These are phyloP conservation scores for Fusarium solani-melongenae DNA, from an alignment of 2,329 filamentous ascomycete genomes.

Conservation along the genomic window DNA sequence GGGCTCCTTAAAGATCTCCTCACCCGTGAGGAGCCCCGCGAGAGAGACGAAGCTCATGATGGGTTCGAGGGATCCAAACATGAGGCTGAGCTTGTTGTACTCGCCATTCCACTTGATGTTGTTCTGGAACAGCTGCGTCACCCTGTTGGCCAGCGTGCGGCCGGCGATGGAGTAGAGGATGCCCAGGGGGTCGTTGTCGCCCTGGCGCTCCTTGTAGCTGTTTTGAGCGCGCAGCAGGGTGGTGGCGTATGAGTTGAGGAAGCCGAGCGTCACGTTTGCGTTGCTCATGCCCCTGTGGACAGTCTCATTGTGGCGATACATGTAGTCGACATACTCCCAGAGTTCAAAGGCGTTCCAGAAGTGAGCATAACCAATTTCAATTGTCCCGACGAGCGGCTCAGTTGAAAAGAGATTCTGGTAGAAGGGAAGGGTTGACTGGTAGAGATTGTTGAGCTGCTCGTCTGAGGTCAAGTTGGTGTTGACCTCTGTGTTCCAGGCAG, in stretches of 20 bases:
- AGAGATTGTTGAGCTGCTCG: slow-evolving; percentile 36
- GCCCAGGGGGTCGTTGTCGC: slow-evolving; percentile 48
- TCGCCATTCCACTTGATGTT: slow-evolving; percentile 54
- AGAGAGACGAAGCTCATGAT: slow-evolving; percentile 67
- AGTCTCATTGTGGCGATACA: slow-evolving; percentile 62
- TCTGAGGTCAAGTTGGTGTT: slow-evolving; percentile 41
- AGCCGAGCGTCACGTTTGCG: slow-evolving; percentile 49
- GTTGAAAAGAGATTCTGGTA: slow-evolving; percentile 57
- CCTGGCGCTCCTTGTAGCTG: slow-evolving; percentile 64
- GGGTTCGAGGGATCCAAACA: slow-evolving; percentile 66
- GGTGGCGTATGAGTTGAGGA: slow-evolving; percentile 72
- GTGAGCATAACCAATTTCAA: slow-evolving; percentile 50
- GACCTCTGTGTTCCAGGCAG: slow-evolving; percentile 49
- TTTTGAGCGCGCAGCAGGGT: slow-evolving; percentile 70
- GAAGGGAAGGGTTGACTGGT: slow-evolving; percentile 48
- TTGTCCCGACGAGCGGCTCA: slow-evolving; percentile 50
- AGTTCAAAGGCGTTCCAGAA: slow-evolving; percentile 63
- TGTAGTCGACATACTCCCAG: slow-evolving; percentile 67
- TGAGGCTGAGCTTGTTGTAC: slow-evolving; percentile 60
- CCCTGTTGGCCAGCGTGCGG: slow-evolving; percentile 60
- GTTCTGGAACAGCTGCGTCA: slow-evolving; percentile 55
- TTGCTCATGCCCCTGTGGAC: slow-evolving; percentile 52
- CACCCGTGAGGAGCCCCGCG: slow-evolving; percentile 56
- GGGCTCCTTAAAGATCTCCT: slow-evolving; percentile 61
- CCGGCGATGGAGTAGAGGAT: slow-evolving; percentile 62